Base-by-base conservation (phyloP, 345 rosid genomes). In the Boechera stricta region DNA sequence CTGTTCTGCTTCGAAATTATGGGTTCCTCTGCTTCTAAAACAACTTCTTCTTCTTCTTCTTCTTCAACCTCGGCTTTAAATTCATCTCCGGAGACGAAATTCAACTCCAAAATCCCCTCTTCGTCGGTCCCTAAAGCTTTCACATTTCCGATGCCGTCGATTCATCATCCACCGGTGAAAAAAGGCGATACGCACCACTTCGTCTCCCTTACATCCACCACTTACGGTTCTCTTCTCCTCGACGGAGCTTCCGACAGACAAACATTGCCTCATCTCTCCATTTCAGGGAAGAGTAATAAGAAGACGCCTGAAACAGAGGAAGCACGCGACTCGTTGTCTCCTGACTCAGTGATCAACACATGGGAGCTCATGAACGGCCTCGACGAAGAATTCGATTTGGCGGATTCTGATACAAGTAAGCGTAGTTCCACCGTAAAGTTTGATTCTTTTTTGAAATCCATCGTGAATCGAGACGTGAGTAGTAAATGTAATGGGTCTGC, bases 311-410 rank as follows among this genome's bases (percentile, higher is more conserved):
- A 41, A 33, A 2, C 76, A 54, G 73, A 69, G 4, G 76, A 53
- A 26, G 3, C 59, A 24, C 75, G 26, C 1, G 69, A 62, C 70
- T 69, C 84, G 9, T 33, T 75, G 31, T 90, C 92, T 47, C 94
- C 94, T 35, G 97, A 91, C 73, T 87, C 94, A 7, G 94, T 94
- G 41, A 91, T 94, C 73, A 94, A 94, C 85, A 87, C 97, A 41
- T 94, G 97, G 97, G 98, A 94, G 49, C 93, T 94, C 70, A 91
- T 94, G 98, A 90, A 91, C 70, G 98, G 87, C 12, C 91, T 91
- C 24, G 93, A 90, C 42, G 96, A 85, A 49, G 92, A 82, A 26
- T 35, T 47, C 12, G 89, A 76, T 49, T 35, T 8, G 29, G 28
- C 2, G 0, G 39, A 67, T 53, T 74, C 45, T 4, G 77, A 83